These are phyloP conservation scores for Russula olivacea DNA, from an alignment of 768 basidiomycete genomes.

Conservation along the genomic window DNA sequence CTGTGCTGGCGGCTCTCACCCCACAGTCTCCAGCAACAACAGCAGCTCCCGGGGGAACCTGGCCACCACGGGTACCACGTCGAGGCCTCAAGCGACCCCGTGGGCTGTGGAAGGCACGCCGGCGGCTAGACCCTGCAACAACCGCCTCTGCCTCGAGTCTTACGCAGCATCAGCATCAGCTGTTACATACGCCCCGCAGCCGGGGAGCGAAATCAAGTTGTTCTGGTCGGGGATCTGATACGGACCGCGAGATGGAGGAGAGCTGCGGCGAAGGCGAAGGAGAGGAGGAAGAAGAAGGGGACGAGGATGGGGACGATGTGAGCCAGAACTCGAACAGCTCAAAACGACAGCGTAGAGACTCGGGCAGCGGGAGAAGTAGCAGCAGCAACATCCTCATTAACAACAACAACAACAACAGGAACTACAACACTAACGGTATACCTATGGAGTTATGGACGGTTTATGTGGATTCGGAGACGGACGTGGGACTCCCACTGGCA, in stretches of 20 bases:
- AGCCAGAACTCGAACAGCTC: constrained; percentile 26
- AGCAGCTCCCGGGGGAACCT: background rate
- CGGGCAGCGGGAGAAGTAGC: constrained; percentile 21
- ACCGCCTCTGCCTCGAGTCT: background rate
- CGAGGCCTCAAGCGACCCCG: constrained; percentile 18
- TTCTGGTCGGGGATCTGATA: constrained; percentile 12
- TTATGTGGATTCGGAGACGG: constrained; percentile 7
- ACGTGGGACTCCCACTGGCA: background rate
- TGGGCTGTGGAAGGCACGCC: constrained; percentile 20
- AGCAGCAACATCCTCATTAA: background rate
- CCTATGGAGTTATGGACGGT: constrained; percentile 15
- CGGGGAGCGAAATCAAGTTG: background rate
- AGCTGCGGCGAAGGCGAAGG: constrained; percentile 18
- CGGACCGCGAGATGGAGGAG: constrained; percentile 10
- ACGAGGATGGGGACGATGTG: constrained; percentile 23
- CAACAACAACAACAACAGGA: background rate
- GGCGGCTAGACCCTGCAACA: constrained; percentile 8
- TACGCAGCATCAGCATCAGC: background rate
- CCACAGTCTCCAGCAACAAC: constrained; percentile 2
- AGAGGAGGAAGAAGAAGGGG: background rate
- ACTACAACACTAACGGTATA: background rate
- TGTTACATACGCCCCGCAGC: background rate
- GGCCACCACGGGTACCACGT: constrained; percentile 18
- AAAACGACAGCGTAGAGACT: constrained; percentile 29
- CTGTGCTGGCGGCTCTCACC: background rate